Evolutionary conservation across 305 asterid genomes (phyloP).

Genomic region (Fraxinus angustifolia): DNA sequence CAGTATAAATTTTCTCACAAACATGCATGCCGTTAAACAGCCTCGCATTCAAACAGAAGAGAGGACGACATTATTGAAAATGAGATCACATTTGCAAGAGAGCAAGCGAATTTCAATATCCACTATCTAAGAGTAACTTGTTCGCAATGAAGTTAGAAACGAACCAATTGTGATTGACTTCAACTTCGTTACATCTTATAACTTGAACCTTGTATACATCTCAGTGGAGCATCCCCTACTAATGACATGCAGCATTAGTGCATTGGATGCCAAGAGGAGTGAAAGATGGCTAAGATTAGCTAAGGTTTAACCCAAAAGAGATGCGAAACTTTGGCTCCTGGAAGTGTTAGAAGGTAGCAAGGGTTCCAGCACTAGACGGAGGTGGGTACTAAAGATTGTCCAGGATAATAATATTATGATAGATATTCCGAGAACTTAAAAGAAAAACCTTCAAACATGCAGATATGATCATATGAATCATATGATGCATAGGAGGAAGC

Average conservation of each 20-base stretch:
- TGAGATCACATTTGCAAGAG: not conserved
- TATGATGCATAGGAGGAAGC: not conserved
- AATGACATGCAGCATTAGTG: not conserved
- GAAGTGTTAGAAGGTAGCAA: not conserved
- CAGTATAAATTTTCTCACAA: not conserved
- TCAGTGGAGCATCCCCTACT: not conserved
- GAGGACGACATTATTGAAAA: not conserved
- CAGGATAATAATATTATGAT: not conserved
- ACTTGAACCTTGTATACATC: not conserved
- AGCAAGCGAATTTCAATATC: not conserved
- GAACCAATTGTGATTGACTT: not conserved
- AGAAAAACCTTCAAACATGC: not conserved
- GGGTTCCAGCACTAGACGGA: not conserved
- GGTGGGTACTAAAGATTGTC: not conserved
- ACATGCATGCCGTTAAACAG: not conserved
- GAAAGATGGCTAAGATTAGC: not conserved
- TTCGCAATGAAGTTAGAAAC: not conserved
- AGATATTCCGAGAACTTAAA: not conserved
- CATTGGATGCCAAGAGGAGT: not conserved
- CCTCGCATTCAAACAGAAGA: not conserved
- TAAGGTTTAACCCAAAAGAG: not conserved
- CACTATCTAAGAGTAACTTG: not conserved
- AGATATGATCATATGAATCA: not conserved
- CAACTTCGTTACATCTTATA: not conserved
- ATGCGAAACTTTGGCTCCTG: not conserved